Conservation (phyloP, 805 yeast species). For the Sugiyamaella boreocaroliniensis region DNA sequence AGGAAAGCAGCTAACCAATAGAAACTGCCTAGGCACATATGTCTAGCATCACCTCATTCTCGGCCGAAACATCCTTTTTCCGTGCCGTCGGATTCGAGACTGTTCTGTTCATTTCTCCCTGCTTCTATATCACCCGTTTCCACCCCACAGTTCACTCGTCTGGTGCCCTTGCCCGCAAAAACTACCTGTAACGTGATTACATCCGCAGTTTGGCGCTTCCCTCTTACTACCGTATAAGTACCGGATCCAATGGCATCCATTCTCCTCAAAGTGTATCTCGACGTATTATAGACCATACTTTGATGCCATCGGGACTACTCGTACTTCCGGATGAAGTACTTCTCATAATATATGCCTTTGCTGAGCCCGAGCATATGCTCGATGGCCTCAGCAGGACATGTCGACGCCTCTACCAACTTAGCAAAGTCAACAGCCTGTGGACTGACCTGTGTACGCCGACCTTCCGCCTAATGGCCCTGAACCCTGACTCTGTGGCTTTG, state of each 20-base stretch:
- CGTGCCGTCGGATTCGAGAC: no score
- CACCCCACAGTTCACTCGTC: no score
- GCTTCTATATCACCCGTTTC: no score
- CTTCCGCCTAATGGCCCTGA: not conserved
- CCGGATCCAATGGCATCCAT: not conserved
- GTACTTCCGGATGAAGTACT: slow-evolving; percentile 14
- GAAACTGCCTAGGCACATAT: no score
- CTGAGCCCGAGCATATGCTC: slow-evolving; percentile 16
- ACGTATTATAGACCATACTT: not conserved
- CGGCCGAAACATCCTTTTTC: no score
- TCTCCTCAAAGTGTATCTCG: not conserved
- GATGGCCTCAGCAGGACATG: slow-evolving; percentile 19
- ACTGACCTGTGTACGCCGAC: not conserved
- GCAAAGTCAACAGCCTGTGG: slow-evolving; percentile 22
- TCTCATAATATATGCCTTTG: slow-evolving; percentile 14
- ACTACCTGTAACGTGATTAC: no score
- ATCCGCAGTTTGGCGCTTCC: not conserved
- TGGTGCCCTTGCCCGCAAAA: no score
- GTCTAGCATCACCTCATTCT: no score
- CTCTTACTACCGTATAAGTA: not conserved
- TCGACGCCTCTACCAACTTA: slow-evolving; percentile 16
- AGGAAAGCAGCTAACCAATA: no score
- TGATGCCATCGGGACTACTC: not conserved
- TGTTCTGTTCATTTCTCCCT: no score
- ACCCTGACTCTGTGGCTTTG: not conserved